Conservation (phyloP, 768 basidiomycete genomes). For the Dioszegia aurantiaca region DNA sequence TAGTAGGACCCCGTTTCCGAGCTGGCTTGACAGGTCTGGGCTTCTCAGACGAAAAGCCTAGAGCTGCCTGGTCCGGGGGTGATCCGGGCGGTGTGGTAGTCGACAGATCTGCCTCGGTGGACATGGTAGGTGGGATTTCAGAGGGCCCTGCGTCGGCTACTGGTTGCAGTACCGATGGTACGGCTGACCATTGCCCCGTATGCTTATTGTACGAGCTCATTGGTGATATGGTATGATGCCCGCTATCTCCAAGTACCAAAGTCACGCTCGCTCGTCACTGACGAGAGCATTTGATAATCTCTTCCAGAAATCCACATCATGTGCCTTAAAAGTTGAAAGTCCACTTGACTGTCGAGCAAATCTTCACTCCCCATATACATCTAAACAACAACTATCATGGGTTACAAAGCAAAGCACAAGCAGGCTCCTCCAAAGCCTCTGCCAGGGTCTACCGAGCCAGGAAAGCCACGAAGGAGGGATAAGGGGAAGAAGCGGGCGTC, state of each 20-base stretch:
- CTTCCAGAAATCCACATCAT: conserved; percentile 11
- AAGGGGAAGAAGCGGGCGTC: conserved; percentile 44
- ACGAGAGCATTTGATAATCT: not conserved
- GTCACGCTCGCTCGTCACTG: not conserved
- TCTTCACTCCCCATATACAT: not conserved
- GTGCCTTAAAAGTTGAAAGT: conserved; percentile 8
- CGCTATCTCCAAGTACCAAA: too few species aligned
- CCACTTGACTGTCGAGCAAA: not conserved
- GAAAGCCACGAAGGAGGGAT: conserved; percentile 21
- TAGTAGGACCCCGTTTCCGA: not conserved
- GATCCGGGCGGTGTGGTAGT: not conserved
- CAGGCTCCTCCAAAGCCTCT: conserved; percentile 43
- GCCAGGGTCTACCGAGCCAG: conserved; percentile 28
- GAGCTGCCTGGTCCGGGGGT: not conserved
- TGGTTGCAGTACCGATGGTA: not conserved
- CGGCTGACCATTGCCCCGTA: too few species aligned
- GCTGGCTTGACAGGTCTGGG: not conserved
- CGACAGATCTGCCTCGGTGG: not conserved
- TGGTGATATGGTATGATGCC: too few species aligned
- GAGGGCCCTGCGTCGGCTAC: not conserved
- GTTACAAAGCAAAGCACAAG: conserved; percentile 50
- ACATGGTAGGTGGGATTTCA: not conserved
- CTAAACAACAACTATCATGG: conserved; percentile 35
- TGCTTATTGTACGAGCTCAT: not conserved
- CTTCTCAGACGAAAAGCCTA: not conserved